A percentile compares a stretch with the other conserved stretches of the same genome.
Evolutionary conservation across 1,139 yeast genomes (phyloP).

Genomic region (Lodderomyces theae): DNA sequence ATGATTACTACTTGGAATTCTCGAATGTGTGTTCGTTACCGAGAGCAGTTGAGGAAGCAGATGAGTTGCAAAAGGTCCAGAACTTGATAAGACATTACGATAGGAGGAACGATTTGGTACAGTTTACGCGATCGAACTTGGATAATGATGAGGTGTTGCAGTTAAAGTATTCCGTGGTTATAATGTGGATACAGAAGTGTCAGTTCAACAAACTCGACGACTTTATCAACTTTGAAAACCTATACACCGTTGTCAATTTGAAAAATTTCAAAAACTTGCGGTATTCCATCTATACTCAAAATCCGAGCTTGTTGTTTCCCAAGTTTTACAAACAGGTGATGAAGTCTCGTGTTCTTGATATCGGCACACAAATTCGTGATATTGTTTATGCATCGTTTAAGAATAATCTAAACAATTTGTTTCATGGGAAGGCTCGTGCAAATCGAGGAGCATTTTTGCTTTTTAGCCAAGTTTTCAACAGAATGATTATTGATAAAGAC

Average conservation of each 20-base stretch:
- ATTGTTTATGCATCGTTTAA: constrained; percentile 9
- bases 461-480: constrained; percentile 8
- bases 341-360: neutral
- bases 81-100: constrained; percentile 5
- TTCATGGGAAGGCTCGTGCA: constrained; percentile 2
- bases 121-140: neutral
- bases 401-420: constrained; percentile 6
- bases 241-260: constrained; percentile 14
- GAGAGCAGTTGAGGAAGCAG: neutral
- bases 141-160: constrained; percentile 3
- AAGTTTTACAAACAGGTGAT: constrained; percentile 19
- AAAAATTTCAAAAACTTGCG: constrained; percentile 14
- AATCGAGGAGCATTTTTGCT: constrained; percentile 7
- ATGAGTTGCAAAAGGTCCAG: constrained; percentile 5
- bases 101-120: neutral
- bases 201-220: constrained; percentile 14
- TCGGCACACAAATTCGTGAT: neutral
- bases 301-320: constrained; percentile 28
- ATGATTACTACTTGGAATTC: constrained; percentile 13
- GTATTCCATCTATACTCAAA: constrained; percentile 19
- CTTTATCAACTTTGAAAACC: constrained; percentile 23
- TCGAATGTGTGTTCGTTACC: constrained; percentile 1
- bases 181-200: constrained; percentile 21
- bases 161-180: constrained; percentile 11
- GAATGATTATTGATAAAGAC: constrained; percentile 3